Percentiles rank a stretch among this genome's conserved stretches.
phyloP scores from a whole-genome alignment of 106 monocot genomes.

The Platanthera zijinensis region DNA sequence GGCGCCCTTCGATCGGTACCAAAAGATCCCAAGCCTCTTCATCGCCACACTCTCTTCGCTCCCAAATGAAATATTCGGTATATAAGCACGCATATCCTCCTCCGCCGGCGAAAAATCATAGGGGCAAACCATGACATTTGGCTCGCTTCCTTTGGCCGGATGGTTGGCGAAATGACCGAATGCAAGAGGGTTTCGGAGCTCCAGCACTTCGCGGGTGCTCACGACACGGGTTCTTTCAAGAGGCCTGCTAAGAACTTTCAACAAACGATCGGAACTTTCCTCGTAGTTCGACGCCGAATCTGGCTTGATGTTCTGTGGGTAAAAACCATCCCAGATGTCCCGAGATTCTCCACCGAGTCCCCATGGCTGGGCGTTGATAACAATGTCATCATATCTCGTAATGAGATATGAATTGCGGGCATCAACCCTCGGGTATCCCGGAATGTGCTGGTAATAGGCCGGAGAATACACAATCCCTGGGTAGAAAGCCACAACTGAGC shows the following conservation, averaged over 20 bases:
- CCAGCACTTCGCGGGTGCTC: constrained; percentile 45
- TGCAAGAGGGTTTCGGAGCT: constrained; percentile 81
- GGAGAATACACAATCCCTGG: constrained; percentile 91
- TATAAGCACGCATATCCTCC: constrained; percentile 58
- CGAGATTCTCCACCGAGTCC: constrained; percentile 50
- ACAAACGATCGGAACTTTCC: constrained; percentile 35
- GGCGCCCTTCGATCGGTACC: constrained; percentile 53
- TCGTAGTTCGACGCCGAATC: constrained; percentile 9
- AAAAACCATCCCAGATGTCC: constrained; percentile 69
- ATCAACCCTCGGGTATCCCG: constrained; percentile 89
- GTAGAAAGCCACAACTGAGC: constrained; percentile 79
- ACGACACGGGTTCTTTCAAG: constrained; percentile 9
- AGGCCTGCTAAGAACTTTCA: constrained; percentile 75
- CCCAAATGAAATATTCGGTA: constrained; percentile 83
- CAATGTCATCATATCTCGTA: constrained; percentile 73
- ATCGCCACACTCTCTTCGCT: constrained; percentile 43
- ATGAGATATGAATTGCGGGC: constrained; percentile 79
- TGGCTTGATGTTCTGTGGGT: constrained; percentile 10
- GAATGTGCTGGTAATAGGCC: constrained; percentile 73
- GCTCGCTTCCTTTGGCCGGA: constrained; percentile 46
- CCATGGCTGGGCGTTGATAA: constrained; percentile 94
- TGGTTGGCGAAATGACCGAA: constrained; percentile 97
- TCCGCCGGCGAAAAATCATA: constrained; percentile 82
- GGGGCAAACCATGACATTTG: constrained; percentile 91
- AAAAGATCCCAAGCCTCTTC: constrained; percentile 82